These are phyloP conservation scores for Pyrenochaeta sp. DNA, from an alignment of 2,329 filamentous ascomycete genomes.

Conservation along the genomic window DNA sequence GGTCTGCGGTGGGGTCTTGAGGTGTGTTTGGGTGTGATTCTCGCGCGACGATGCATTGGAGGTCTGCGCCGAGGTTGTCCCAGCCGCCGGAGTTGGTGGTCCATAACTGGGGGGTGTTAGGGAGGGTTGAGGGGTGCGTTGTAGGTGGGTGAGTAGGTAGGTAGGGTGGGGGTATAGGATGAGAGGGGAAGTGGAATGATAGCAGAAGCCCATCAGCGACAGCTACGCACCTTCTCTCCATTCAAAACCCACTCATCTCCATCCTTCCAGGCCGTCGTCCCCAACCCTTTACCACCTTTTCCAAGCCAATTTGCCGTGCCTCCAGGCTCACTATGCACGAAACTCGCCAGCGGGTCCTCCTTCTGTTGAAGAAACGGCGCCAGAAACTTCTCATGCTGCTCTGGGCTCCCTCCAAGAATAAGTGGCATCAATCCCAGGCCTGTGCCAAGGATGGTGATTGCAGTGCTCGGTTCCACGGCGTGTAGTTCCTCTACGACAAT, in stretches of 20 bases:
- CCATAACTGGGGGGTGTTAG: slow-evolving; percentile 53
- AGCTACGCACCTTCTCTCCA: slow-evolving; percentile 58
- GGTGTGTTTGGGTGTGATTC: slow-evolving; percentile 25
- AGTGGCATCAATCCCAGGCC: slow-evolving; percentile 62
- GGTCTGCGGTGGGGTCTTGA: slow-evolving; percentile 28
- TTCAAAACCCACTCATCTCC: slow-evolving; percentile 61
- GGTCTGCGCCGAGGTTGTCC: slow-evolving; percentile 61
- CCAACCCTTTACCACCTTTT: slow-evolving; percentile 56
- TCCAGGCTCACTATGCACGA: slow-evolving; percentile 61
- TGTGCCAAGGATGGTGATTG: slow-evolving; percentile 61
- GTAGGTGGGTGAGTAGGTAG: neutral
- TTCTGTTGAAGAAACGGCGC: slow-evolving; percentile 55
- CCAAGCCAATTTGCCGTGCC: slow-evolving; percentile 63
- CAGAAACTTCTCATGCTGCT: slow-evolving; percentile 55
- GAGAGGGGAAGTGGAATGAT: neutral
- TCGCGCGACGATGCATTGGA: slow-evolving; percentile 62
- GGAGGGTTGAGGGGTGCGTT: neutral
- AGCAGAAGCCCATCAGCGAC: no score
- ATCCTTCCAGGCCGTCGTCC: slow-evolving; percentile 58
- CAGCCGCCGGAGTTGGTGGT: slow-evolving; percentile 63
- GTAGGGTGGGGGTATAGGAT: neutral
- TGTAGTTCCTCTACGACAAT: slow-evolving; percentile 63
- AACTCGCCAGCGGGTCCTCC: slow-evolving; percentile 58
- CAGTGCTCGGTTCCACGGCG: slow-evolving; percentile 58
- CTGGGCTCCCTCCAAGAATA: slow-evolving; percentile 53